Conservation (phyloP, 2,329 filamentous ascomycete genomes). For the Aspergillus luchuensis region DNA sequence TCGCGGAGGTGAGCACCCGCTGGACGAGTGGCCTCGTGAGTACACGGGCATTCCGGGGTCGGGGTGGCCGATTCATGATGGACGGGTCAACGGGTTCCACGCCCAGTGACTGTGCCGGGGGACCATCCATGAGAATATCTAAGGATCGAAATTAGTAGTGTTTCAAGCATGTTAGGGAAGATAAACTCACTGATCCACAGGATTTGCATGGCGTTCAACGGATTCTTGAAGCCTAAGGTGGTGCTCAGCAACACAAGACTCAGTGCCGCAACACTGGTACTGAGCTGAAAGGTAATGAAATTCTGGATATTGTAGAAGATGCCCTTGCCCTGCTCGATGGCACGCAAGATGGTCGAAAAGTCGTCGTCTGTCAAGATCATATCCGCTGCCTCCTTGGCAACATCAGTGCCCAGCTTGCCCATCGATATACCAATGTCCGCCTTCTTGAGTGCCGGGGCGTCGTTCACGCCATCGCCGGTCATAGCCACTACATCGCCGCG, state of each 20-base stretch:
- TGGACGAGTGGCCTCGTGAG: slow-evolving; percentile 81
- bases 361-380: slow-evolving; percentile 89
- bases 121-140: slow-evolving; percentile 99
- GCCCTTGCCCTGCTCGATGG: slow-evolving; percentile 97
- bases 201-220: slow-evolving; percentile 98
- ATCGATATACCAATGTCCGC: slow-evolving; percentile 98
- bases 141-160: slow-evolving; percentile 28
- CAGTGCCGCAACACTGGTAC: slow-evolving; percentile 90
- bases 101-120: slow-evolving; percentile 92
- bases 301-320: slow-evolving; percentile 99
- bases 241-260: slow-evolving; percentile 91
- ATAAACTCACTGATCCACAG: slow-evolving; percentile 89
- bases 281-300: slow-evolving; percentile 97
- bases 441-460: slow-evolving; percentile 93
- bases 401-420: slow-evolving; percentile 92
- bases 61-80: slow-evolving; percentile 88
- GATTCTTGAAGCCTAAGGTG: slow-evolving; percentile 88
- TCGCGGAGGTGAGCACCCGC: slow-evolving; percentile 82
- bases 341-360: slow-evolving; percentile 85
- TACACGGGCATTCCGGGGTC: slow-evolving; percentile 82
- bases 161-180: neutral
- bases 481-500: slow-evolving; percentile 97
- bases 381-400: slow-evolving; percentile 90
- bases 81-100: slow-evolving; percentile 93
- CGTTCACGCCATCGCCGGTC: slow-evolving; percentile 98